These are phyloP conservation scores for Gracilaria domingensis DNA, from an alignment of 23 red algal genomes.

Conservation along the genomic window DNA sequence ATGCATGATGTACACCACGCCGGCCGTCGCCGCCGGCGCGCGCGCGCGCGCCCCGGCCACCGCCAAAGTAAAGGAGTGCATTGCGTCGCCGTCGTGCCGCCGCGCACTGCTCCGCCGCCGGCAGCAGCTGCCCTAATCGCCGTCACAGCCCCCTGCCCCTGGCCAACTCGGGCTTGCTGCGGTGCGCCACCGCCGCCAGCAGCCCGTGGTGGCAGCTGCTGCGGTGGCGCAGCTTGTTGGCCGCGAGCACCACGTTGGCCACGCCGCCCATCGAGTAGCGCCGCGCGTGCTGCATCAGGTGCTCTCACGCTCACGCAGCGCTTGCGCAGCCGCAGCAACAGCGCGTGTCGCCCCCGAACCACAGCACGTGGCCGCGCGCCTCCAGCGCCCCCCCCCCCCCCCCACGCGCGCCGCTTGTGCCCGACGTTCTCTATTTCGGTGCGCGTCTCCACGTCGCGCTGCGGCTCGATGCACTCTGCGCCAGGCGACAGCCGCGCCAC, in stretches of 20 bases:
- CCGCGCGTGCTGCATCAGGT: slow-evolving; percentile 51
- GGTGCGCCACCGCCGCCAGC: slow-evolving; percentile 41
- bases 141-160: slow-evolving; percentile 28
- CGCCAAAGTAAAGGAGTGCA: slow-evolving; percentile 17
- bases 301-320: slow-evolving; percentile 48
- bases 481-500: slow-evolving; percentile 24
- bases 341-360: slow-evolving; percentile 71
- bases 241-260: slow-evolving; percentile 55
- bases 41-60: background rate
- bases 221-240: slow-evolving; percentile 51
- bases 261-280: slow-evolving; percentile 38
- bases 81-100: slow-evolving; percentile 39
- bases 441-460: slow-evolving; percentile 39
- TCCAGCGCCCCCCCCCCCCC: slow-evolving; percentile 23
- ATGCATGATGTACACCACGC: slow-evolving; percentile 59
- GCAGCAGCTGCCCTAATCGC: slow-evolving; percentile 19
- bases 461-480: slow-evolving; percentile 45
- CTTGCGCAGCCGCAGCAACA: slow-evolving; percentile 38
- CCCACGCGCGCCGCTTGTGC: slow-evolving; percentile 48
- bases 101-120: slow-evolving; percentile 36
- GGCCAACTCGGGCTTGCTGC: slow-evolving; percentile 32
- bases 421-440: slow-evolving; percentile 54
- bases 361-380: slow-evolving; percentile 6
- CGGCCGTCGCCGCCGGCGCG: slow-evolving; percentile 3
- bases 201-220: slow-evolving; percentile 71